These are phyloP conservation scores for Coelastrella sp. DNA, from an alignment of 139 green algal genomes.

Conservation along the genomic window DNA sequence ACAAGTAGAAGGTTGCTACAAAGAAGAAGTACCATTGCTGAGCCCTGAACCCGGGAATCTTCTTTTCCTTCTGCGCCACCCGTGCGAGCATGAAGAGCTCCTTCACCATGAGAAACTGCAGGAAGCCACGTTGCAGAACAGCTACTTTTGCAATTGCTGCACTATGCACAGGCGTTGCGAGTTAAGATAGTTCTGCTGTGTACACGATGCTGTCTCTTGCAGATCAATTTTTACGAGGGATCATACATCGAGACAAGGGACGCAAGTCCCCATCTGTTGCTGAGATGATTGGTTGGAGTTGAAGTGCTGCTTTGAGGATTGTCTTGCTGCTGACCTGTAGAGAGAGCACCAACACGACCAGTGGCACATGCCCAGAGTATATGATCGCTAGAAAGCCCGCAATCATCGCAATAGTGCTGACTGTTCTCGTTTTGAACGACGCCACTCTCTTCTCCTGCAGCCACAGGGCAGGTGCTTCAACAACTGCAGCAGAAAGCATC, in stretches of 20 bases:
- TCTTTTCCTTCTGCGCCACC: slow-evolving; percentile 69
- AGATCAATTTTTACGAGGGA: no score
- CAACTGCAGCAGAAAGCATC: not conserved
- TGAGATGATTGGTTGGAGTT: not conserved
- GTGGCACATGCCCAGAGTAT: slow-evolving; percentile 84
- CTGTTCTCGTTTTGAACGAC: slow-evolving; percentile 75
- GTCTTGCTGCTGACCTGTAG: slow-evolving; percentile 70
- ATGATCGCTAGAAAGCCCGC: slow-evolving; percentile 77
- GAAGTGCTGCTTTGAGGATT: not conserved
- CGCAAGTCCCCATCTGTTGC: not conserved
- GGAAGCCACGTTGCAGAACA: not conserved
- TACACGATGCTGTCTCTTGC: no score
- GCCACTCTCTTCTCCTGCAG: slow-evolving; percentile 60
- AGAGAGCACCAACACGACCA: slow-evolving; percentile 85
- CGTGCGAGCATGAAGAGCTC: slow-evolving; percentile 88
- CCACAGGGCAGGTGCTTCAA: not conserved
- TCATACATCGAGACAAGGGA: no score
- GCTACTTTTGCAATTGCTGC: not conserved
- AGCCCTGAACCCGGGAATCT: slow-evolving; percentile 73
- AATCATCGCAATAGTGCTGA: slow-evolving; percentile 85
- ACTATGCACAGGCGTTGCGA: no score
- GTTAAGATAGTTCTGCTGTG: no score
- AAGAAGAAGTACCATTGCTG: slow-evolving; percentile 96
- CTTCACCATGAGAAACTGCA: slow-evolving; percentile 78
- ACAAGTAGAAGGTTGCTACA: slow-evolving; percentile 92